phyloP scores from a whole-genome alignment of 1,284 basidiomycete genomes.

The Pholiota adiposa region DNA sequence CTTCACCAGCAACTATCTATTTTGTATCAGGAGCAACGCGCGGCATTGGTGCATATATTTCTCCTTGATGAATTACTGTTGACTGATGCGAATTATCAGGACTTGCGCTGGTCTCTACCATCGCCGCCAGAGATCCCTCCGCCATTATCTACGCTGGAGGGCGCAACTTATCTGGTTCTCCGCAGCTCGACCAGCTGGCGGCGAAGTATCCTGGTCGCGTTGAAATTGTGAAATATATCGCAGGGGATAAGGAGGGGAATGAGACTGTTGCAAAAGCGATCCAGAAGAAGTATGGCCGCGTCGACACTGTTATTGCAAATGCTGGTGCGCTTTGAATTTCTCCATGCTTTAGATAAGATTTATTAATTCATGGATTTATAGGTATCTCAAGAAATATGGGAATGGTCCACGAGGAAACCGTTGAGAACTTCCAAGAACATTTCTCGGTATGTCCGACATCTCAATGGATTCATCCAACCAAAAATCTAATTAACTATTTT shows the following conservation, averaged over 20 bases:
- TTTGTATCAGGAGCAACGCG: neutral
- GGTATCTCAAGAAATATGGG: neutral
- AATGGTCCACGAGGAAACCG: neutral
- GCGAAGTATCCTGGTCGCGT: neutral
- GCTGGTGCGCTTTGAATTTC: slow-evolving; percentile 2
- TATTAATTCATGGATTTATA: no score
- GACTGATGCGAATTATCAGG: no score
- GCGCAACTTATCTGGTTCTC: neutral
- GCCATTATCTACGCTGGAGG: slow-evolving; percentile 6
- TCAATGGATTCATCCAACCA: no score
- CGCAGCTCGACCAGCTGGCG: neutral
- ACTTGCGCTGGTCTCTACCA: neutral
- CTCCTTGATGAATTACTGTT: no score
- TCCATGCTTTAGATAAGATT: no score
- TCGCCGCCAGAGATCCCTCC: neutral
- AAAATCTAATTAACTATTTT: neutral
- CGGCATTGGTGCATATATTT: neutral
- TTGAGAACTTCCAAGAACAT: neutral
- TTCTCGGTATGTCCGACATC: neutral
- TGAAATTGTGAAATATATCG: neutral
- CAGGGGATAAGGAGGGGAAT: slow-evolving; percentile 1
- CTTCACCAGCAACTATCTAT: slow-evolving; percentile 8
- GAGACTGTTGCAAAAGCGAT: neutral
- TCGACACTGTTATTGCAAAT: slow-evolving; percentile 6
- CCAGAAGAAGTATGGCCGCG: neutral